Evolutionary conservation across 257 asterid species (phyloP), one percentile per base, ranked within the genome.

Genomic region (Solanum arcanum): DNA sequence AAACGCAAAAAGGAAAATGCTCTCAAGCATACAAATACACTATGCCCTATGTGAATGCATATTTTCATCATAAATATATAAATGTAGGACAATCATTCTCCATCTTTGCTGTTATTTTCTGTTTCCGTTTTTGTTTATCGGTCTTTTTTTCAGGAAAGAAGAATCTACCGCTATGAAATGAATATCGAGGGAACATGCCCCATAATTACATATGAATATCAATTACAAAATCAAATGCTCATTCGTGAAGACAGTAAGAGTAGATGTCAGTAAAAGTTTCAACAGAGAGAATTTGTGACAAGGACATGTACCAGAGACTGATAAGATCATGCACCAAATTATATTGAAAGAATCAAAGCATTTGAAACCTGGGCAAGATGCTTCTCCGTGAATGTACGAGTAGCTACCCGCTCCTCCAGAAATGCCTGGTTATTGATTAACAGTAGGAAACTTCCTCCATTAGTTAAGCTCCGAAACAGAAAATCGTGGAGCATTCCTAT

Each of bases 401-500:
- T 93, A 83, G 94, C 91, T 88, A 96, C 88, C 98, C 98, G 95
- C 94, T 97, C 99, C 94, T 96, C 98, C 70, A 97, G 95, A 92
- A 95, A 90, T 77, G 99, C 99, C 98, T 96, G 93, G 78, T 80
- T 77, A 75, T 98, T 94, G 93, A 80, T 72, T 77, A 56, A 78
- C 66, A 86, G 29, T 25, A 25, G 33, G 14, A 75, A 74, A 90
- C 86, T 25, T 89, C 3, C 83, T 72, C 64, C 46, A 41, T 82
- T 8, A 25, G 83, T 44, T 44, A 14, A 42, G 39, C 62, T 31
- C 31, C 37, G 12, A 27, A 78, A 86, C 56, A 21, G 62, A 12
- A 69, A 31, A 88, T 12, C 29, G 69, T 15, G 15, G 39, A 44
- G n/a, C 37, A 44, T 25, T 25, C n/a, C 12, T n/a, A 7, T 56